Conservation (phyloP, 192 early-diverging fungal species). For the Coemansia sp. region DNA sequence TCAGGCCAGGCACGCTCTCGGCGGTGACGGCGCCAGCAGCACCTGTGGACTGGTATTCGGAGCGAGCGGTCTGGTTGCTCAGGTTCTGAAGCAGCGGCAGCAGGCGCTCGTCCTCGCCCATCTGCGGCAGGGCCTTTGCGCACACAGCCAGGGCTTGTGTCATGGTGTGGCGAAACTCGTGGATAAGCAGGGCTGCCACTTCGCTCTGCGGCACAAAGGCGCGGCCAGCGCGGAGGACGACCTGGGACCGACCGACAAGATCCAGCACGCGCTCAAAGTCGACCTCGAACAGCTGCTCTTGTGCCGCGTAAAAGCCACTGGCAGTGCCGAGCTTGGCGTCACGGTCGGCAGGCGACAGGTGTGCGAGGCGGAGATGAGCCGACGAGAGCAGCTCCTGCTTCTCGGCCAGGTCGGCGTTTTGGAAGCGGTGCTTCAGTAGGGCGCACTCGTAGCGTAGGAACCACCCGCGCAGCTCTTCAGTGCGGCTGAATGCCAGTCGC, state of each 20-base stretch:
- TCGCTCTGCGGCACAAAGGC: conserved; percentile 78
- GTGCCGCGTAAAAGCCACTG: conserved; percentile 31
- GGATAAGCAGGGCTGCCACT: conserved; percentile 70
- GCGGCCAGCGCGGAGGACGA: conserved; percentile 64
- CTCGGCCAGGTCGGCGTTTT: conserved; percentile 48
- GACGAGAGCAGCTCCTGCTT: conserved; percentile 42
- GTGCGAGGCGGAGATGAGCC: conserved; percentile 29
- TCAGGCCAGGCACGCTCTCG: conserved; percentile 68
- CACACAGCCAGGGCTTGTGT: conserved; percentile 59
- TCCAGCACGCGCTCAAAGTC: conserved; percentile 73
- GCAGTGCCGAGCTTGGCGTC: conserved; percentile 21
- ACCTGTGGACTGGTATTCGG: conserved; percentile 62
- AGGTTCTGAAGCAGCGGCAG: conserved; percentile 86
- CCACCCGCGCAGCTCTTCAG: conserved; percentile 75
- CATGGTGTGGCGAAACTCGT: conserved; percentile 75
- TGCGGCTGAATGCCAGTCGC: conserved; percentile 68
- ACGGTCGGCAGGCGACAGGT: conserved; percentile 21
- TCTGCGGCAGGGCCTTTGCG: conserved; percentile 75
- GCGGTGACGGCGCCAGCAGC: conserved; percentile 65
- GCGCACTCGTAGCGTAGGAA: conserved; percentile 72
- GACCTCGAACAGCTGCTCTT: conserved; percentile 60
- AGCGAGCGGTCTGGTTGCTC: conserved; percentile 76
- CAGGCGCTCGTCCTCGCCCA: conserved; percentile 93
- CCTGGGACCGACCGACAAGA: conserved; percentile 62
- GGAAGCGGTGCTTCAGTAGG: conserved; percentile 69